Conservation (phyloP, 768 basidiomycete species). For the Xerocomus potaroensis region DNA sequence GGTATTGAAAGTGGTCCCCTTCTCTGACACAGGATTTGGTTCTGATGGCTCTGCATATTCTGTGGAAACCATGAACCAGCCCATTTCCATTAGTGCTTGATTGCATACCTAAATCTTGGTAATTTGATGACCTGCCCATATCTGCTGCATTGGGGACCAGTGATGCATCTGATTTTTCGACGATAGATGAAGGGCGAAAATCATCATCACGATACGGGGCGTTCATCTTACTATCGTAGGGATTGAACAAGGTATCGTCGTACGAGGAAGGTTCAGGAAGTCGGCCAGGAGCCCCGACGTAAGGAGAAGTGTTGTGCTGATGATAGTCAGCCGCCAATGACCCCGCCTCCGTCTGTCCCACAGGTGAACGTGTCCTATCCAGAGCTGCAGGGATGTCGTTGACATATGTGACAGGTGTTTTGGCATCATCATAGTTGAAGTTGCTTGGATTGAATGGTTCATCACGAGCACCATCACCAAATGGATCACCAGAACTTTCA, state of each 20-base stretch:
- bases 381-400: conserved; percentile 20
- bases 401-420: conserved; percentile 18
- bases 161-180: conserved; percentile 28
- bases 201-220: conserved; percentile 25
- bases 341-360: conserved; percentile 20
- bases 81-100: background rate
- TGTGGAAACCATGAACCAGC: conserved; percentile 23
- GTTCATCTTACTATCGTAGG: conserved; percentile 5
- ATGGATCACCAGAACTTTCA: conserved; percentile 22
- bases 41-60: conserved; percentile 61
- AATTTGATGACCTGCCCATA: conserved; percentile 36
- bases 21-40: conserved; percentile 33
- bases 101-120: conserved; percentile 52
- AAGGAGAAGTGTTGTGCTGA: conserved; percentile 18
- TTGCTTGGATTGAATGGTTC: conserved; percentile 18
- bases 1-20: conserved; percentile 36
- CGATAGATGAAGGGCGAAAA: conserved; percentile 9
- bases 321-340: conserved; percentile 26
- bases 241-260: conserved; percentile 3
- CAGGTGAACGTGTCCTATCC: background rate
- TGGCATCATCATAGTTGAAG: conserved; percentile 15
- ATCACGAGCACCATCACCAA: conserved; percentile 21
- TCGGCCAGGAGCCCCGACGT: conserved; percentile 8
- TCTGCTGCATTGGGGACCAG: conserved; percentile 47
- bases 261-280: conserved; percentile 15